A percentile compares a stretch with the other conserved stretches of the same genome.
These are phyloP conservation scores for Coemansia sp. DNA, from an alignment of 192 early-diverging fungal species.

Conservation along the genomic window DNA sequence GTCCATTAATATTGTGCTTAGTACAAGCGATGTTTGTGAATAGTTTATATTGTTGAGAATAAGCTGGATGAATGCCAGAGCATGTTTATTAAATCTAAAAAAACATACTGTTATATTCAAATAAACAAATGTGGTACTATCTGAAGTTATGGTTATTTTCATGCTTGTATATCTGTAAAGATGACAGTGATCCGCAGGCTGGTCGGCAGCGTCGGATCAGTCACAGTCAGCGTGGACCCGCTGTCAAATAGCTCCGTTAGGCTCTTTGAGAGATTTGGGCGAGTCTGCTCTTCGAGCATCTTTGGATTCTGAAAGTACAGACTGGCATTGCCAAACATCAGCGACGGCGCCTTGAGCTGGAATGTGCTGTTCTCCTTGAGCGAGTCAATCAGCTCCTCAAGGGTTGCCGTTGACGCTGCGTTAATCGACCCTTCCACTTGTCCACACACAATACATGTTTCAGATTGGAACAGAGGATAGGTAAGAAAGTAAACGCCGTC, in stretches of 20 bases:
- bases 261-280: slow-evolving; percentile 79
- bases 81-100: background rate
- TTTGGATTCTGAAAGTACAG: slow-evolving; percentile 89
- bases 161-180: slow-evolving; percentile 9
- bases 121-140: background rate
- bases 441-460: slow-evolving; percentile 92
- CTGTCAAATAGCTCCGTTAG: slow-evolving; percentile 62
- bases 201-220: slow-evolving; percentile 61
- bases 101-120: background rate
- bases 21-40: background rate
- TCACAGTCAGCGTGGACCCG: slow-evolving; percentile 74
- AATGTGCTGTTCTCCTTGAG: slow-evolving; percentile 71
- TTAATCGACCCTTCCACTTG: slow-evolving; percentile 54
- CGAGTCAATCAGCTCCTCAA: slow-evolving; percentile 81
- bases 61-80: background rate
- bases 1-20: slow-evolving; percentile 16
- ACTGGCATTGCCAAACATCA: slow-evolving; percentile 56
- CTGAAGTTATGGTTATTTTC: background rate
- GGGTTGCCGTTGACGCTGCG: slow-evolving; percentile 54
- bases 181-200: slow-evolving; percentile 42
- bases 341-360: slow-evolving; percentile 84
- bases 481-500: slow-evolving; percentile 87
- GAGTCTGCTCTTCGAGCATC: slow-evolving; percentile 70
- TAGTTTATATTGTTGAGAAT: background rate
- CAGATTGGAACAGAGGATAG: slow-evolving; percentile 76